phyloP scores from a whole-genome alignment of 108 stramenopile species.

The Nitzschia putrida region DNA sequence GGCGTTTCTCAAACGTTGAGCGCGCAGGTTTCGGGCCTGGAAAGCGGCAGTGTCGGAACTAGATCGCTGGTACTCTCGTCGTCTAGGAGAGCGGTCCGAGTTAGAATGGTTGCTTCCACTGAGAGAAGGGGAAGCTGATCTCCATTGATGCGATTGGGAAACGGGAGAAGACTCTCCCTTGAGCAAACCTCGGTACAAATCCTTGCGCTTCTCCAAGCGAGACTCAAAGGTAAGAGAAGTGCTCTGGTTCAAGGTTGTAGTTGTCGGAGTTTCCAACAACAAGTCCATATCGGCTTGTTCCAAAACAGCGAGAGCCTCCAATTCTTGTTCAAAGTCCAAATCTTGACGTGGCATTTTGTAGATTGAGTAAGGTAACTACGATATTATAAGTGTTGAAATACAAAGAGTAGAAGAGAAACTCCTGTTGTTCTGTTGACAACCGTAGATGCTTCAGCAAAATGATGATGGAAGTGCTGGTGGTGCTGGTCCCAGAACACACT shows the following conservation, averaged over 20 bases:
- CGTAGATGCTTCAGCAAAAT: too few species aligned
- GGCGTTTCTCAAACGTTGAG: constrained; percentile 8
- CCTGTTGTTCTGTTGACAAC: too few species aligned
- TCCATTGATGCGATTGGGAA: not conserved
- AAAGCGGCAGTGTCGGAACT: not conserved
- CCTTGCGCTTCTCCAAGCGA: constrained; percentile 10
- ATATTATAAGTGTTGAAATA: too few species aligned
- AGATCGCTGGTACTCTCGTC: not conserved
- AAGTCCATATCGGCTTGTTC: constrained; percentile 2
- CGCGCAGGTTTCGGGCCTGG: constrained; percentile 1
- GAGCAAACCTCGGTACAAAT: constrained; percentile 16
- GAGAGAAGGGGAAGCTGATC: not conserved
- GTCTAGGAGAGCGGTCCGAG: not conserved
- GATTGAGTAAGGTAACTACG: too few species aligned
- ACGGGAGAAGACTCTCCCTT: constrained; percentile 4
- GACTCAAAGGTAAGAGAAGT: not conserved
- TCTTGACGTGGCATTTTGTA: not conserved
- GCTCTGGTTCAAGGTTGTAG: too few species aligned
- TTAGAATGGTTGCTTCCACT: not conserved
- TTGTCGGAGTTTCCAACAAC: too few species aligned
- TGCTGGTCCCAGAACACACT: too few species aligned
- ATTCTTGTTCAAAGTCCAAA: not conserved
- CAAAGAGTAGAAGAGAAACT: too few species aligned
- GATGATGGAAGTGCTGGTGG: too few species aligned
- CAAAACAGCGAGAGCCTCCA: not conserved